A percentile compares a stretch with the other conserved stretches of the same genome.
Conservation (phyloP, 805 yeast species). For the Metschnikowia hibisci region DNA sequence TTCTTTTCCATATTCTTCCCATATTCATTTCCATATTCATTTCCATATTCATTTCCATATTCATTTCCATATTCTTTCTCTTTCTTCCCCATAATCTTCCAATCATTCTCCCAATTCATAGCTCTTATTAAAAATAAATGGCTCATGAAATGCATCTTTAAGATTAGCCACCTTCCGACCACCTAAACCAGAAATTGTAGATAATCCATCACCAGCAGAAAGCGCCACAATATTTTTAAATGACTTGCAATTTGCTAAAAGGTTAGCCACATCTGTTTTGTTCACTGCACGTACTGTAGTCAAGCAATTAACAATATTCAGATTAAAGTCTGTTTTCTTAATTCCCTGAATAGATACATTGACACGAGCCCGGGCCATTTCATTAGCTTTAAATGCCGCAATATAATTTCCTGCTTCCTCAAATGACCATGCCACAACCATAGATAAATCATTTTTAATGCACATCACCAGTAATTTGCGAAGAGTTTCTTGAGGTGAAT, state of each 20-base stretch:
- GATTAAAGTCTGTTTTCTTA: conserved; percentile 41
- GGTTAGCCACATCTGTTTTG: conserved; percentile 51
- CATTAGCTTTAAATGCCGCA: conserved; percentile 35
- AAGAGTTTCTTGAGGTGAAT: conserved; percentile 47
- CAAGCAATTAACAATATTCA: conserved; percentile 42
- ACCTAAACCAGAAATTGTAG: conserved; percentile 48
- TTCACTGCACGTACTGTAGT: conserved; percentile 47
- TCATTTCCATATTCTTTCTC: no score
- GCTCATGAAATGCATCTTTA: conserved; percentile 41
- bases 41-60: no score
- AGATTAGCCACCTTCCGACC: conserved; percentile 41
- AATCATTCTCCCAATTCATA: not conserved
- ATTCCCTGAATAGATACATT: conserved; percentile 42
- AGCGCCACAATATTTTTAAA: conserved; percentile 38
- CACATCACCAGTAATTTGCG: conserved; percentile 47
- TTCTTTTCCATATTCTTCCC: no score
- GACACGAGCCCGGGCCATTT: conserved; percentile 28
- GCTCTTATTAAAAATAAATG: conserved; percentile 45
- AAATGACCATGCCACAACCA: conserved; percentile 52
- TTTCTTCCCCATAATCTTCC: no score
- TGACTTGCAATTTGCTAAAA: conserved; percentile 47
- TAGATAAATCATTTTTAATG: conserved; percentile 45
- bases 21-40: no score
- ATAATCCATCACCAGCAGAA: conserved; percentile 23
- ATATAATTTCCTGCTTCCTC: conserved; percentile 45